Evolutionary conservation across 345 rosid species (phyloP), one percentile per base, ranked within the genome.

Genomic region (Heritiera littoralis): DNA sequence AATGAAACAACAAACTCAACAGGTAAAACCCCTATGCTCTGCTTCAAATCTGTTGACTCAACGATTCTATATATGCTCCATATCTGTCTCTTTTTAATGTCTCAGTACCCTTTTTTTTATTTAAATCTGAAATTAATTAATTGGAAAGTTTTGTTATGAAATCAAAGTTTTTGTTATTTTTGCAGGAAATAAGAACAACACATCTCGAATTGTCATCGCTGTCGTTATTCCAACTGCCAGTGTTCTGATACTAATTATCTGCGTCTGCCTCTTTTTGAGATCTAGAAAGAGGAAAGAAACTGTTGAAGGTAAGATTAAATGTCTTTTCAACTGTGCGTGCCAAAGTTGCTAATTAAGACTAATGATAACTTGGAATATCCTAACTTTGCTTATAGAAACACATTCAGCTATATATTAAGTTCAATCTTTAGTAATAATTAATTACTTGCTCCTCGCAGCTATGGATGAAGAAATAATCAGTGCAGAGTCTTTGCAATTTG

Each of bases 161-260:
- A 23, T 60, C 15, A 60, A 9, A 45, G 15, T 60, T 13, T 23
- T 23, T 28, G 1, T 68, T 58, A 59, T 30, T 30, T 68, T 68
- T 30, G 30, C 68, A 71, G 83, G 71, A 28, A 75, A 55, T 7
- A 35, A 13, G 12, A 67, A 66, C 5, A 76, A 55, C 17, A 38
- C n/a, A 41, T 3, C 69, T 56, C 28, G 76, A 38, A 76, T 46
- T 9, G 46, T 66, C 72, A 54, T 66, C n/a, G 67, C 56, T 10
- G 46, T 75, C 1, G 71, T 76, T 58, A 7, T 54, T 23, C 9
- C 59, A 9, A 9, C 40, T 51, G 32, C n/a, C 4, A 49, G 52
- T 7, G 14, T 45, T 23, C 6, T 80, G n/a, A 20, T 60, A 13
- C 13, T 74, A 2, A 23, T 76, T 17, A 35, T 67, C 61, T 17